Evolutionary conservation across 192 early-diverging fungal species (phyloP), one percentile per base, ranked within the genome.

Genomic region (Obelidium mucronatum): DNA sequence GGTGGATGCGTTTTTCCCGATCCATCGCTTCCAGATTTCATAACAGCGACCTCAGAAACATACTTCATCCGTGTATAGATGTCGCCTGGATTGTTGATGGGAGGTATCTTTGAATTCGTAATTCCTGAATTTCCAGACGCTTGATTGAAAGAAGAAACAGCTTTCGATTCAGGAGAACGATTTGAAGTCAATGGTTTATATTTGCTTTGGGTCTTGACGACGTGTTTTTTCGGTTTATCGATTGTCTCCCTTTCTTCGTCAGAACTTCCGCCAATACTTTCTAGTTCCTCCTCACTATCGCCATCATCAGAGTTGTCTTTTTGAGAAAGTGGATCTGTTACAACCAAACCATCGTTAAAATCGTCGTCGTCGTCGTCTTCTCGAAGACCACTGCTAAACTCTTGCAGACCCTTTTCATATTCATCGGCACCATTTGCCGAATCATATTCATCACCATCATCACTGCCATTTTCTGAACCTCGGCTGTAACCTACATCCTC

Each of bases 361-460:
- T 74, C 72, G 33, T 74, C 72, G 33, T 60, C 58, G 30, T 74
- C 72, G 39, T 74, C 72, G 34, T 74, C 72, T 44, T 74, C 72
- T 13, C 40, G 42, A 24, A 74, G 2, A 2, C 72, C 72, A 15
- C 53, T 58, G 15, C 55, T 60, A 44, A 62, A 74, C 31, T 74
- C 31, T 44, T 62, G 72, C 19, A 74, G 33, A 3, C 72, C 82
- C 44, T 60, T 73, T 40, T 76, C 82, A 44, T 80, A 82, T 40
- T 74, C 72, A 44, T 87, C 79, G n/a, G n/a, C n/a, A 3, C 72
- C 82, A 36, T 60, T 73, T 40, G 73, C 82, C 35, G 78, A 82
- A 34, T 74, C 72, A 44, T 87, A 77, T 63, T 87, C 78, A 36
- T 82, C 76, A 56, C 76, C 78, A 19, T 84, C 76, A 6, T 75